These are phyloP conservation scores for Picocystis salinarum DNA, from an alignment of 139 green algal species.

Conservation along the genomic window DNA sequence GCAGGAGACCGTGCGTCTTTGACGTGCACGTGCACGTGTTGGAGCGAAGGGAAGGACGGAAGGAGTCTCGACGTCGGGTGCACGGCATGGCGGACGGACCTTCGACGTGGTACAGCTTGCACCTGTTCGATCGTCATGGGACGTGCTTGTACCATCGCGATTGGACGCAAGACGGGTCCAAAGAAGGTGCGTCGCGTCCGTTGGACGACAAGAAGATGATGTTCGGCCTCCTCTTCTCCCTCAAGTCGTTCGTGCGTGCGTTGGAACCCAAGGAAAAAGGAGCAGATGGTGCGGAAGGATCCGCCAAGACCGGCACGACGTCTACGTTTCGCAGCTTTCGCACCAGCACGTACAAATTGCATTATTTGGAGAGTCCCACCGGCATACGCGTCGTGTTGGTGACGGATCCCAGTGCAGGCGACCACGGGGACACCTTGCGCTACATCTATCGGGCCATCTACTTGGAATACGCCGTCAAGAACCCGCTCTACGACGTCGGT, in stretches of 20 bases:
- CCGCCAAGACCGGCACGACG: conserved; percentile 43
- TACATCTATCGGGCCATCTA: conserved; percentile 59
- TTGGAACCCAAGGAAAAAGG: conserved; percentile 54
- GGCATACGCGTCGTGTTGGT: conserved; percentile 78
- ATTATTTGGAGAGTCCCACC: conserved; percentile 72
- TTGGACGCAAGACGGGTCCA: conserved; percentile 58
- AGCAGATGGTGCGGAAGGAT: conserved; percentile 48
- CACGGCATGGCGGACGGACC: too few relatives aligned
- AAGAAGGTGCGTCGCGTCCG: conserved; percentile 35
- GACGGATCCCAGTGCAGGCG: conserved; percentile 37
- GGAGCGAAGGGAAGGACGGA: too few relatives aligned
- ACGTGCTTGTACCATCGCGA: conserved; percentile 72
- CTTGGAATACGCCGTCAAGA: conserved; percentile 63
- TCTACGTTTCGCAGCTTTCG: conserved; percentile 59
- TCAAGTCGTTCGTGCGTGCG: conserved; percentile 61
- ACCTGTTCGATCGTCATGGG: conserved; percentile 66
- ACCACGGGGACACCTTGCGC: conserved; percentile 44
- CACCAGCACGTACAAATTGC: conserved; percentile 80
- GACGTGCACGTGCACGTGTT: too few relatives aligned
- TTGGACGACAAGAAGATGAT: conserved; percentile 83
- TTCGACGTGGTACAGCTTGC: too few relatives aligned
- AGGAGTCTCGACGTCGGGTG: too few relatives aligned
- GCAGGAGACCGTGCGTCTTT: too few relatives aligned
- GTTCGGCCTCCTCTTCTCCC: conserved; percentile 84
- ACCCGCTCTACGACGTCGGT: conserved; percentile 40